Conservation (phyloP, 345 rosid genomes). For the Mangifera indica region DNA sequence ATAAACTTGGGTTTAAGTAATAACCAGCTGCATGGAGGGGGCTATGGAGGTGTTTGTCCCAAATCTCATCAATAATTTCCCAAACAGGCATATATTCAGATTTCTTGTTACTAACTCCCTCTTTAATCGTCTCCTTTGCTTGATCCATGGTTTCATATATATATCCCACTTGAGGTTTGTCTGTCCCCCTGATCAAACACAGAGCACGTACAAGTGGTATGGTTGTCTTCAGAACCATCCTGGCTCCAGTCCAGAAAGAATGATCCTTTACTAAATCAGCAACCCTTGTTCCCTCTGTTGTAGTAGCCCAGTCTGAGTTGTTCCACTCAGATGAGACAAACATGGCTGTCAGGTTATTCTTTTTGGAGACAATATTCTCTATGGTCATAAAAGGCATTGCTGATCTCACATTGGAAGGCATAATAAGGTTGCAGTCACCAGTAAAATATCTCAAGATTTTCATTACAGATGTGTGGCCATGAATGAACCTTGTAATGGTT, state of each 20-base stretch:
- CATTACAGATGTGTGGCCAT: constrained; percentile 27
- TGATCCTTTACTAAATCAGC: constrained; percentile 33
- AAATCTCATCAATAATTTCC: constrained; percentile 60
- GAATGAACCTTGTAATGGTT: constrained; percentile 35
- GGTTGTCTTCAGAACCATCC: constrained; percentile 40
- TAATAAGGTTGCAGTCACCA: constrained; percentile 28
- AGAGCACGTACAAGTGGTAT: constrained; percentile 45
- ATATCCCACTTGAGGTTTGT: constrained; percentile 48
- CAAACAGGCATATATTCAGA: constrained; percentile 42
- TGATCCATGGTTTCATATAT: constrained; percentile 63
- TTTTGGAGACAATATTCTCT: constrained; percentile 43
- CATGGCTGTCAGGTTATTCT: constrained; percentile 43
- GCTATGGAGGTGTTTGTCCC: constrained; percentile 47
- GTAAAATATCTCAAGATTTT: constrained; percentile 29
- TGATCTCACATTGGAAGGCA: constrained; percentile 39
- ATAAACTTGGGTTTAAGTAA: constrained; percentile 54
- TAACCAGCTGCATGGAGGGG: constrained; percentile 73
- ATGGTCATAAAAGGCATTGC: constrained; percentile 39
- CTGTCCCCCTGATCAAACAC: constrained; percentile 28
- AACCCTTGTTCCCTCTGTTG: constrained; percentile 35
- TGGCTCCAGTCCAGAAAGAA: constrained; percentile 51
- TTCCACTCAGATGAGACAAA: constrained; percentile 44
- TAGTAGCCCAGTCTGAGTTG: constrained; percentile 29
- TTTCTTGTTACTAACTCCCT: constrained; percentile 26
- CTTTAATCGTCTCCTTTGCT: constrained; percentile 50